Evolutionary conservation across 192 early-diverging fungal genomes (phyloP).

Genomic region (Chytriomyces confervae): DNA sequence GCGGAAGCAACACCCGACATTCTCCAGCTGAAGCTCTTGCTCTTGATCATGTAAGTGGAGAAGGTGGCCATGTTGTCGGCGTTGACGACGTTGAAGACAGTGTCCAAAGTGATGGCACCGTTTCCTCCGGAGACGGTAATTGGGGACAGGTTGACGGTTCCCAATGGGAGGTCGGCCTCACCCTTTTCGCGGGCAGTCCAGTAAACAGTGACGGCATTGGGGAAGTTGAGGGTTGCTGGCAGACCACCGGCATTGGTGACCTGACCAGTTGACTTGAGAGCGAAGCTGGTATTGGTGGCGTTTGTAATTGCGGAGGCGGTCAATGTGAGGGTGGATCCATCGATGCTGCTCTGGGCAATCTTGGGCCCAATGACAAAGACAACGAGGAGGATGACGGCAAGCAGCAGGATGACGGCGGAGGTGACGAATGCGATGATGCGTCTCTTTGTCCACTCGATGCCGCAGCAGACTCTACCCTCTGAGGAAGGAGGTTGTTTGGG

Average conservation of each 20-base stretch:
- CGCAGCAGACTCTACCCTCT: background rate
- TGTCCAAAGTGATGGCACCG: conserved; percentile 6
- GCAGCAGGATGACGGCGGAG: conserved; percentile 8
- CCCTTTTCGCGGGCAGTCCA: conserved; percentile 34
- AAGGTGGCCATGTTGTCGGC: conserved; percentile 34
- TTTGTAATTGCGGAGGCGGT: conserved; percentile 35
- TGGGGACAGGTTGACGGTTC: conserved; percentile 7
- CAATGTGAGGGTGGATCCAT: conserved; percentile 39
- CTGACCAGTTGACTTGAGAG: conserved; percentile 28
- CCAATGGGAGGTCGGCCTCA: conserved; percentile 6
- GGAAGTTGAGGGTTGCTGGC: conserved; percentile 35
- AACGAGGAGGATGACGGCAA: conserved; percentile 15
- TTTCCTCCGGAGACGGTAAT: background rate
- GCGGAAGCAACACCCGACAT: conserved; percentile 21
- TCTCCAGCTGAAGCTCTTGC: conserved; percentile 35
- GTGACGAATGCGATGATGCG: background rate
- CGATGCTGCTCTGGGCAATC: conserved; percentile 39
- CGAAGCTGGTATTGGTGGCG: conserved; percentile 27
- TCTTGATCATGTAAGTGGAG: conserved; percentile 36
- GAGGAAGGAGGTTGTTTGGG: too few relatives aligned
- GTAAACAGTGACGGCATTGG: conserved; percentile 33
- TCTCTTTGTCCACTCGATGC: conserved; percentile 12
- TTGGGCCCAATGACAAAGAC: conserved; percentile 28
- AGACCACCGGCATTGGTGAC: conserved; percentile 37
- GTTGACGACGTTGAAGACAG: background rate